Conservation (phyloP, 139 green algal species). For the Chlorella sp. region DNA sequence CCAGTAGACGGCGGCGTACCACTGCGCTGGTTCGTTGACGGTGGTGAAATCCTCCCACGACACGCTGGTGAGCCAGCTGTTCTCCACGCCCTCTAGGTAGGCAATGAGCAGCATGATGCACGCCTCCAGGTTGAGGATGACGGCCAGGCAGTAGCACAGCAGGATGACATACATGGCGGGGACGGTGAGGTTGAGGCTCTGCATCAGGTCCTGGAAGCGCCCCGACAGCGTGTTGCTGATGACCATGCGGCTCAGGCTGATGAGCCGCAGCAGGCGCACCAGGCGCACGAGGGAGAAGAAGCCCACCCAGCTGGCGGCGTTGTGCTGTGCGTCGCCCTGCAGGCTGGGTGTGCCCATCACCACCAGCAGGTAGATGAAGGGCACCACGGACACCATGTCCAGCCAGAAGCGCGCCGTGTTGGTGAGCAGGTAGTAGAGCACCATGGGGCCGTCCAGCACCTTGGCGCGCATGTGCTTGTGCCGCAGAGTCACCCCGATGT, state of each 20-base stretch:
- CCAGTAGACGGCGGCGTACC: constrained; percentile 17
- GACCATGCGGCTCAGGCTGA: constrained; percentile 16
- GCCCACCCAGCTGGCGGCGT: constrained; percentile 7
- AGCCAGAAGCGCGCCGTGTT: constrained; percentile 9
- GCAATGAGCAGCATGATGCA: constrained; percentile 27
- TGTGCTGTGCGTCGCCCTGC: neutral
- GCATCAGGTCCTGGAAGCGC: constrained; percentile 8
- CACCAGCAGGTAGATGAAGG: constrained; percentile 24
- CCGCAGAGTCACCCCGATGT: neutral
- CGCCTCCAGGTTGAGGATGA: constrained; percentile 19
- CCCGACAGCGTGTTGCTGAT: constrained; percentile 13
- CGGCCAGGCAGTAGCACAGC: neutral
- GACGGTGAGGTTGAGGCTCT: neutral
- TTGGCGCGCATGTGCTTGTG: neutral
- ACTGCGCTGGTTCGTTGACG: neutral
- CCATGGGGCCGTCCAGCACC: neutral
- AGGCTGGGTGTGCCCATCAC: neutral
- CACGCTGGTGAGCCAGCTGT: constrained; percentile 14
- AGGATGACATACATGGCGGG: constrained; percentile 17
- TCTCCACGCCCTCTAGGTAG: constrained; percentile 6
- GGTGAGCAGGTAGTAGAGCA: constrained; percentile 12
- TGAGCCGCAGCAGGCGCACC: constrained; percentile 11
- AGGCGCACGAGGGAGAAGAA: constrained; percentile 12
- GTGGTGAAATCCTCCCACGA: constrained; percentile 13
- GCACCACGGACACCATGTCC: constrained; percentile 13